These are phyloP conservation scores for Coccomyxa sp. DNA, from an alignment of 139 green algal species.

Conservation along the genomic window DNA sequence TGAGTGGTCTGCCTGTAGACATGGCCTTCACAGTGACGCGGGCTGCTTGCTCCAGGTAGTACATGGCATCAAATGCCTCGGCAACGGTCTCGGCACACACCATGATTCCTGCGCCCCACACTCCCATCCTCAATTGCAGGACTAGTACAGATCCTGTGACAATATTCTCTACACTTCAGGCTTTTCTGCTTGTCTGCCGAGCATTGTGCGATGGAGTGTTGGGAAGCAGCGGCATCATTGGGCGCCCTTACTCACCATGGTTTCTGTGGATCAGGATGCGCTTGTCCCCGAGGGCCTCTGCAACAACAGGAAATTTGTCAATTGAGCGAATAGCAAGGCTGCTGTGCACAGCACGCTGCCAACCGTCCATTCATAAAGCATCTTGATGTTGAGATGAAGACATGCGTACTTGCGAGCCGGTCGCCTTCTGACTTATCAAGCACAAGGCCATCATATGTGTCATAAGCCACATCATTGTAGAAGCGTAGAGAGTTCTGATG, in stretches of 20 bases:
- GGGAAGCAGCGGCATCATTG: neutral
- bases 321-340: too few species aligned
- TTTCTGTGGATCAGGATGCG: slow-evolving; percentile 22
- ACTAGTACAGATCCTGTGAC: neutral
- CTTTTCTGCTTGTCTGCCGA: neutral
- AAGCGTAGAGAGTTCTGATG: slow-evolving; percentile 42
- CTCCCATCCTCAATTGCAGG: neutral
- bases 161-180: neutral
- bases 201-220: neutral
- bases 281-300: slow-evolving; percentile 20
- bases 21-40: slow-evolving; percentile 26
- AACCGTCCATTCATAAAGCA: neutral
- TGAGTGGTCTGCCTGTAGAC: slow-evolving; percentile 24
- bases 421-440: slow-evolving; percentile 30
- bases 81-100: neutral
- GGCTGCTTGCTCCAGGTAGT: slow-evolving; percentile 39
- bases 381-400: neutral
- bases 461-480: slow-evolving; percentile 34
- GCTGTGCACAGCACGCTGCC: too few species aligned
- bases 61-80: slow-evolving; percentile 13
- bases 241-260: slow-evolving; percentile 18
- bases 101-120: neutral
- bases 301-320: neutral
- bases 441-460: slow-evolving; percentile 44
- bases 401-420: neutral